A percentile compares a stretch with the other conserved stretches of the same genome.
Evolutionary conservation across 2,329 filamentous ascomycete genomes (phyloP).

Genomic region (Fusarium citri): DNA sequence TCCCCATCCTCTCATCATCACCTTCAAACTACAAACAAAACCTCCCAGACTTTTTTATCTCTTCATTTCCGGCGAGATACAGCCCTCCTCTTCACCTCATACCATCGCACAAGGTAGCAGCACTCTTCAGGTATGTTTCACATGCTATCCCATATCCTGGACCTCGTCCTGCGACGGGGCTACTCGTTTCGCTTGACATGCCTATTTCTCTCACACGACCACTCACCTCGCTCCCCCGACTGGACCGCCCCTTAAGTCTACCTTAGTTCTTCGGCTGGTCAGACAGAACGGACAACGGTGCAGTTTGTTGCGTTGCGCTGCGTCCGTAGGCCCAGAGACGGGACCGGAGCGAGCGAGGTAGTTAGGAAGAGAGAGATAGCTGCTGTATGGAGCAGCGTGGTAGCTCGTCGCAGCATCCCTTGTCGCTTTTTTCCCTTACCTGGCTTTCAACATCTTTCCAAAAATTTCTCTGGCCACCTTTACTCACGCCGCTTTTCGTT

Average conservation of each 20-base stretch:
- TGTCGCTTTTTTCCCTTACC: conserved; percentile 25
- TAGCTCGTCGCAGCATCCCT: conserved; percentile 29
- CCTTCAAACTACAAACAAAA: conserved; percentile 16
- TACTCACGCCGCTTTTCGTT: conserved; percentile 42
- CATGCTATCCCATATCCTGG: conserved; percentile 20
- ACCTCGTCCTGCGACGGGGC: conserved; percentile 29
- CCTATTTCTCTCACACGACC: conserved; percentile 43
- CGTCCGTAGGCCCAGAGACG: conserved; percentile 25
- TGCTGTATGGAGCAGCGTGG: neutral
- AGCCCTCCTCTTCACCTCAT: neutral
- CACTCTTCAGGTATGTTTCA: conserved; percentile 36
- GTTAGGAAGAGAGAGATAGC: conserved; percentile 24
- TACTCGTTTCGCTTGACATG: conserved; percentile 43
- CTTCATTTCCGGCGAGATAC: neutral
- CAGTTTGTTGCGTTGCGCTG: conserved; percentile 13
- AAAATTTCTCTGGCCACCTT: conserved; percentile 46
- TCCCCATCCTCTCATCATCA: conserved; percentile 20
- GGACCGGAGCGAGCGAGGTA: conserved; percentile 26
- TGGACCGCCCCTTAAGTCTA: conserved; percentile 41
- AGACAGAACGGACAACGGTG: conserved; percentile 12
- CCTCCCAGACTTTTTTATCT: neutral
- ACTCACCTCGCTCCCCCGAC: conserved; percentile 23
- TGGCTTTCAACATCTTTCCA: conserved; percentile 25
- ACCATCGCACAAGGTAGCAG: conserved; percentile 16
- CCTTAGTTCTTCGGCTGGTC: conserved; percentile 23